phyloP scores from a whole-genome alignment of 208 protist genomes.

The Leptomonas pyrrhocoris region DNA sequence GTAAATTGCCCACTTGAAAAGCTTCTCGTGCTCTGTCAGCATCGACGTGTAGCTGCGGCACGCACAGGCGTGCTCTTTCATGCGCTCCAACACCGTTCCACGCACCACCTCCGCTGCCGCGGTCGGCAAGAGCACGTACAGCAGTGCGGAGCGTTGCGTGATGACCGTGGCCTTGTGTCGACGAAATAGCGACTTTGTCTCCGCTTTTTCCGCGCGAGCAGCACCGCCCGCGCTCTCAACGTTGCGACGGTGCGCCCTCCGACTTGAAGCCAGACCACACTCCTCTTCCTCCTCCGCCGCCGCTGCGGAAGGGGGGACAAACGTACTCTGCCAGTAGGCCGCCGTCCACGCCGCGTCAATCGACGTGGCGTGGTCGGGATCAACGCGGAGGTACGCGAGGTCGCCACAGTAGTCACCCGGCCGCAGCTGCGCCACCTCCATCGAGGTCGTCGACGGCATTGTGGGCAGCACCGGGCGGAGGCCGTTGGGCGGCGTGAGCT shows the following conservation, averaged over 20 bases:
- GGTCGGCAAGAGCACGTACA: slow-evolving; percentile 26
- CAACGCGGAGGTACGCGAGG: slow-evolving; percentile 59
- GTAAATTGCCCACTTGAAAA: slow-evolving; percentile 50
- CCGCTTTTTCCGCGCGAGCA: not conserved
- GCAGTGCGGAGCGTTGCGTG: slow-evolving; percentile 17
- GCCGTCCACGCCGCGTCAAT: slow-evolving; percentile 56
- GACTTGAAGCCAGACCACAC: not conserved
- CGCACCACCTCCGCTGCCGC: slow-evolving; percentile 17
- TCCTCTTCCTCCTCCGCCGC: not conserved
- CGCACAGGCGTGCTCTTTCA: slow-evolving; percentile 34
- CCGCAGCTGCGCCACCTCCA: slow-evolving; percentile 66
- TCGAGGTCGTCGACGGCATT: slow-evolving; percentile 29
- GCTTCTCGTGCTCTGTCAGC: slow-evolving; percentile 46
- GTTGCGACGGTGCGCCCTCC: not conserved
- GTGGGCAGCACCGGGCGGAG: slow-evolving; percentile 1
- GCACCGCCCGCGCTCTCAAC: not conserved
- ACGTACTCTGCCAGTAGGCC: slow-evolving; percentile 59
- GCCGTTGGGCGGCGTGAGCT: slow-evolving; percentile 19
- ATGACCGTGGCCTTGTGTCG: slow-evolving; percentile 28
- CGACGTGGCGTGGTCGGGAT: slow-evolving; percentile 62
- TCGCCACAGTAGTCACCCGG: slow-evolving; percentile 79
- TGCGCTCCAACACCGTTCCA: slow-evolving; percentile 21
- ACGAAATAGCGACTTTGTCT: slow-evolving; percentile 23
- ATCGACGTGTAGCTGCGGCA: slow-evolving; percentile 40
- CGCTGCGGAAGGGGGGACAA: slow-evolving; percentile 9